Conservation (phyloP, 345 rosid genomes). For the Gossypium longicalyx region DNA sequence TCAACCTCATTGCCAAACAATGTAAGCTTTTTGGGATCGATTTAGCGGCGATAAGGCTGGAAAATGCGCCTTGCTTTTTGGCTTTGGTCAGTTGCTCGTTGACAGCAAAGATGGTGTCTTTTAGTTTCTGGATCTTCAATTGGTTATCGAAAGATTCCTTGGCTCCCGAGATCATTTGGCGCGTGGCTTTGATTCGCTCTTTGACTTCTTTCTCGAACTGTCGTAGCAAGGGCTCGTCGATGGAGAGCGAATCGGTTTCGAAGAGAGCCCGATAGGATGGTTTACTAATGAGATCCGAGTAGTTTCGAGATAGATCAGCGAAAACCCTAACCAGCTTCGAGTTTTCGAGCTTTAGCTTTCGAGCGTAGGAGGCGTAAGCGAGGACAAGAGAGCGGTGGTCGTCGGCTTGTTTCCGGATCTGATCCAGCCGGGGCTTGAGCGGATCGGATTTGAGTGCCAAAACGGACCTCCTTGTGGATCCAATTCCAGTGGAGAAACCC, state of each 20-base stretch:
- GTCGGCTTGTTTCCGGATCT: slow-evolving; percentile 96
- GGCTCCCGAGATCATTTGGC: slow-evolving; percentile 82
- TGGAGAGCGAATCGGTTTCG: slow-evolving; percentile 54
- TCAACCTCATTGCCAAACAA: slow-evolving; percentile 86
- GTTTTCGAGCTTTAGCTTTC: slow-evolving; percentile 93
- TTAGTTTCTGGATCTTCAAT: slow-evolving; percentile 90
- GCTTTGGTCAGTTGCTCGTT: slow-evolving; percentile 86
- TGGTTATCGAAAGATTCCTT: slow-evolving; percentile 95
- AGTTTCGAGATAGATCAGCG: slow-evolving; percentile 80
- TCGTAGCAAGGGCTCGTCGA: slow-evolving; percentile 63
- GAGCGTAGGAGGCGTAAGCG: slow-evolving; percentile 87
- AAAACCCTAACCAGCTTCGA: slow-evolving; percentile 81
- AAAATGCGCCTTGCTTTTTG: slow-evolving; percentile 87
- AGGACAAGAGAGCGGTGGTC: slow-evolving; percentile 75
- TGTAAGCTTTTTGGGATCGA: slow-evolving; percentile 89
- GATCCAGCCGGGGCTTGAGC: slow-evolving; percentile 75
- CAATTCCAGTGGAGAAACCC: slow-evolving; percentile 47
- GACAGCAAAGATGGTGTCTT: slow-evolving; percentile 80
- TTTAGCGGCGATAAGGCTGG: slow-evolving; percentile 88
- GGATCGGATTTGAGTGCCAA: slow-evolving; percentile 87
- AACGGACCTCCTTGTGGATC: slow-evolving; percentile 65
- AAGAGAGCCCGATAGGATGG: slow-evolving; percentile 56
- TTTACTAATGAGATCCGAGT: slow-evolving; percentile 73
- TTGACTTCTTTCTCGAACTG: slow-evolving; percentile 96
- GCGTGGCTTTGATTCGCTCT: slow-evolving; percentile 80